phyloP scores from a whole-genome alignment of 306 rosid genomes.

The Quercus dentata region DNA sequence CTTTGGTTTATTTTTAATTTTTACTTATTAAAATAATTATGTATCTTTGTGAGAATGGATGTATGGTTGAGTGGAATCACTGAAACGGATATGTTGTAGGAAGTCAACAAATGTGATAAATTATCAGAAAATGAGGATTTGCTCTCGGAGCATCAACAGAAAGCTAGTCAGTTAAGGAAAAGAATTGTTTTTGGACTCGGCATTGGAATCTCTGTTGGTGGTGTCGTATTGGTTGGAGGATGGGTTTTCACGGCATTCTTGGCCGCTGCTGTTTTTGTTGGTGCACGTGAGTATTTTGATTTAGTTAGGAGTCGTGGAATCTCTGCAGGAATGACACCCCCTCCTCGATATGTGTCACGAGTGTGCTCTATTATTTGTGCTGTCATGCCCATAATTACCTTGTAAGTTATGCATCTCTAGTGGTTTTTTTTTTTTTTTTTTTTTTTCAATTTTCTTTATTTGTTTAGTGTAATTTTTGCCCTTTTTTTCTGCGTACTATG shows the following conservation, averaged over 20 bases:
- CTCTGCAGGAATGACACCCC: conserved; percentile 90
- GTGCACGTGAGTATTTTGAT: conserved; percentile 85
- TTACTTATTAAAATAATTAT: background rate
- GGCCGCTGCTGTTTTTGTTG: conserved; percentile 68
- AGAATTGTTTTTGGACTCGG: conserved; percentile 81
- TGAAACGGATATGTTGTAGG: conserved; percentile 36
- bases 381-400: conserved; percentile 71
- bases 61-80: conserved; percentile 7
- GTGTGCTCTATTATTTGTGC: conserved; percentile 88
- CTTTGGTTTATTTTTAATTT: background rate
- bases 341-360: conserved; percentile 86
- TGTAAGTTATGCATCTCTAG: conserved; percentile 52
- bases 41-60: background rate
- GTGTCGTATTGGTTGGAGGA: conserved; percentile 85
- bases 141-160: conserved; percentile 43
- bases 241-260: conserved; percentile 69
- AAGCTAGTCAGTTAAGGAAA: conserved; percentile 60
- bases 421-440: background rate
- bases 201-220: conserved; percentile 73
- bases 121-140: conserved; percentile 21
- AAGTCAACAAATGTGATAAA: conserved; percentile 20
- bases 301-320: conserved; percentile 89
- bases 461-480: background rate
- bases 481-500: background rate
- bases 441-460: background rate